A percentile compares a stretch with the other conserved stretches of the same genome.
These are phyloP conservation scores for Achaetomiella virescens DNA, from an alignment of 495 filamentous ascomycete genomes.

Conservation along the genomic window DNA sequence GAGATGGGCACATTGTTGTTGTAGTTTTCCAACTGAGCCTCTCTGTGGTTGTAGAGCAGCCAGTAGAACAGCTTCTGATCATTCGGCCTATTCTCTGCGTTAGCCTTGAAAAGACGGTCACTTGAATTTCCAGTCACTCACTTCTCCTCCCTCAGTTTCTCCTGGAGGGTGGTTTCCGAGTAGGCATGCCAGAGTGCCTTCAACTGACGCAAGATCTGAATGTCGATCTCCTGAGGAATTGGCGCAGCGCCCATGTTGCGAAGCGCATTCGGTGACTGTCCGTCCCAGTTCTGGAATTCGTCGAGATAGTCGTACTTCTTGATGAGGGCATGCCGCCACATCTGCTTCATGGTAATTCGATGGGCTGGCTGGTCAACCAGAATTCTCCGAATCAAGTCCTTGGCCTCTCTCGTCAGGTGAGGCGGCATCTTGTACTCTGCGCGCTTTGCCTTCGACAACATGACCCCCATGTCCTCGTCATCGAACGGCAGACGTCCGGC, in stretches of 20 bases:
- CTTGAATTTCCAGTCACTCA: constrained; percentile 31
- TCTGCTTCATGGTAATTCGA: constrained; percentile 67
- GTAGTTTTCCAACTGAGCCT: constrained; percentile 81
- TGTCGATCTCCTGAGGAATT: constrained; percentile 51
- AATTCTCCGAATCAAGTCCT: constrained; percentile 70
- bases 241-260: constrained; percentile 28
- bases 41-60: constrained; percentile 69
- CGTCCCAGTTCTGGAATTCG: constrained; percentile 36
- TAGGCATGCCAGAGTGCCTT: constrained; percentile 83
- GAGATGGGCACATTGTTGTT: constrained; percentile 67
- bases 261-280: constrained; percentile 15
- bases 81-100: constrained; percentile 52
- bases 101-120: constrained; percentile 7
- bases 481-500: constrained; percentile 79
- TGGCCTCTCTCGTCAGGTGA: constrained; percentile 61
- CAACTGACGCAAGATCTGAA: constrained; percentile 74
- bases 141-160: constrained; percentile 60
- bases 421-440: constrained; percentile 68
- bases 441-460: constrained; percentile 60
- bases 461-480: constrained; percentile 49
- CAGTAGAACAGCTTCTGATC: constrained; percentile 90
- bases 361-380: constrained; percentile 65
- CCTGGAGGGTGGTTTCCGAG: constrained; percentile 61
- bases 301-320: constrained; percentile 70
- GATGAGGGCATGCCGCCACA: constrained; percentile 80